Evolutionary conservation across 805 yeast genomes (phyloP), one percentile per base, ranked within the genome.

Genomic region (Grigorovia humatica): DNA sequence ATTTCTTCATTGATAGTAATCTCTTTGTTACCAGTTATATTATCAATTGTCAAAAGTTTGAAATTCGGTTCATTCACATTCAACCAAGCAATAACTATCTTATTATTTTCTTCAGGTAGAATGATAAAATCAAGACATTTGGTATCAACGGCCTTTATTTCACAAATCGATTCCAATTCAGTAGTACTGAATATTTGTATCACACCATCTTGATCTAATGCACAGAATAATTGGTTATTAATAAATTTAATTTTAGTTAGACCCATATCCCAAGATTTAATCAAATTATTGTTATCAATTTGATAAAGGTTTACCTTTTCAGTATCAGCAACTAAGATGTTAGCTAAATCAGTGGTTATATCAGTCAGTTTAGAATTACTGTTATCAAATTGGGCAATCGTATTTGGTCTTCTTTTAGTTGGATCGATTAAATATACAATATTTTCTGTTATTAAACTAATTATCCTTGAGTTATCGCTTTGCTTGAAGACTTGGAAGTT

Each of bases 351-450:
- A 6, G 55, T 50, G 3, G 57, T 46, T 6, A 62, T 50, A 23
- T 56, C 49, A 47, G 58, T 54, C 9, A 52, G 45, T n/a, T 54
- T 46, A 40, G 63, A 56, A 35, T 57, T 59, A 40, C 46, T 48
- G n/a, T 57, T 41, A 9, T 59, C 61, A 27, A 63, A 54, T 42
- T 54, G 58, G 6, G 62, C 57, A 19, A 59, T 50, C 0, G 65
- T 62, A 2, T 56, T 51, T 15, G 70, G 70, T 51, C 66, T 64
- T 52, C 67, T 67, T 49, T 66, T 63, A n/a, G 62, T 57, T 44
- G 87, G 87, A 64, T 83, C 88, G 61, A 83, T 78, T 52, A 83
- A 72, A 62, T 81, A 82, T 11, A 83, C 82, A 9, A 81, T 74
- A 61, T 59, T 48, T 48, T 61, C 61, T 4, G 68, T 59, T 15